These are phyloP conservation scores for Diophrys sp. DNA, from an alignment of 73 alveolate species.

Conservation along the genomic window DNA sequence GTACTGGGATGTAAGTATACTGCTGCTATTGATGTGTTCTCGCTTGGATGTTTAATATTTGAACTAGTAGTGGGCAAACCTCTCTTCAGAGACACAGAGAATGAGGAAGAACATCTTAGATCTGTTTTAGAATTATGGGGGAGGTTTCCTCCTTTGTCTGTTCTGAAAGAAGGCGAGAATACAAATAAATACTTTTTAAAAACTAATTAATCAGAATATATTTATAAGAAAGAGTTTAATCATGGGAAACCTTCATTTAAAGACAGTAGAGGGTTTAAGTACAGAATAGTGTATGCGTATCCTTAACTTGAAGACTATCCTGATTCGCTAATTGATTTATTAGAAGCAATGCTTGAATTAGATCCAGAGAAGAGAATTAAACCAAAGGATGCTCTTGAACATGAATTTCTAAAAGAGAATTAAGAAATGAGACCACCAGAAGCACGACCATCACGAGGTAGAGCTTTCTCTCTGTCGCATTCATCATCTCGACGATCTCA, in stretches of 20 bases:
- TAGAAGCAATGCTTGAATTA: conserved; percentile 14
- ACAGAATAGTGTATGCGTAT: too few species aligned
- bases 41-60: not conserved
- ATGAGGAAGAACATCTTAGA: not conserved
- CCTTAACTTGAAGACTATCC: not conserved
- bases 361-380: conserved; percentile 24
- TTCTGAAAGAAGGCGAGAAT: not conserved
- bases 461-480: not conserved
- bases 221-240: not conserved
- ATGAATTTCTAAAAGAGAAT: not conserved
- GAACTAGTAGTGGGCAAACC: not conserved
- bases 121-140: not conserved
- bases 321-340: conserved; percentile 8
- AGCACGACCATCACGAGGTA: not conserved
- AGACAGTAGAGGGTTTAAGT: too few species aligned
- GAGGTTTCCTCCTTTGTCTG: not conserved
- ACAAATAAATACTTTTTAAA: not conserved
- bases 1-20: not conserved
- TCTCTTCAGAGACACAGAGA: not conserved
- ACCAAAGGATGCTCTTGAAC: conserved; percentile 25
- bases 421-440: not conserved
- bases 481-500: not conserved
- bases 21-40: not conserved
- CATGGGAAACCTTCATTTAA: too few species aligned
- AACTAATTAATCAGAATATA: not conserved